Evolutionary conservation across 106 monocot genomes (phyloP), one percentile per base, ranked within the genome.

Genomic region (Dendrobium huoshanense): DNA sequence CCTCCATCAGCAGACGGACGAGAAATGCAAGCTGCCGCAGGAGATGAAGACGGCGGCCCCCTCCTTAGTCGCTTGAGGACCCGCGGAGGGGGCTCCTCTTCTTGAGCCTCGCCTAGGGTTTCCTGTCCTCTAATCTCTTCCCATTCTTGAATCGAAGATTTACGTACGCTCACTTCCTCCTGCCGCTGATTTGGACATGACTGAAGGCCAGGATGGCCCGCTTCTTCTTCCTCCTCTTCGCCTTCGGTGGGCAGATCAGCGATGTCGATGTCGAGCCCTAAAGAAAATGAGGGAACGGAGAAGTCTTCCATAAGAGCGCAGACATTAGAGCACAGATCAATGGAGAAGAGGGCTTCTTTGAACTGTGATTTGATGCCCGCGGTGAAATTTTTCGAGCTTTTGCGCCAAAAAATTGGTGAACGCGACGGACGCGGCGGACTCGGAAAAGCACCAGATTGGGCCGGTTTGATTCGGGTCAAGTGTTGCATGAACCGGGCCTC

Each of bases 51-150:
- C 8, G 82, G 73, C 8, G 81, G 68, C 55, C 91, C 95, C 49
- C 85, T 75, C 55, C 84, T 68, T 79, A 93, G 29, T 5, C 94
- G 81, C 84, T 85, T 93, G 42, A 95, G 75, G 1, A 65, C 61
- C 55, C 76, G 80, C n/a, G 73, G 47, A 17, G 85, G 79, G 20
- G 81, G 77, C 25, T 22, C 58, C 83, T 77, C 80, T 15, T 81
- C 78, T 25, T 31, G 48, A 4, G 9, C 75, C 29, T 75, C 41
- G 2, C 48, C 70, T 49, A 64, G 43, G 45, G 0, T 80, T 41
- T 61, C n/a, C 13, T 24, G 18, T 6, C 9, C 79, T 19, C 25
- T n/a, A 58, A 24, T 9, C 11, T 43, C 61, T n/a, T 59, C 81
- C 11, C 5, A 22, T 41, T 81, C 61, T 81, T 59, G 43, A 75